A percentile compares a stretch with the other conserved stretches of the same genome.
These are phyloP conservation scores for Parmelia sp. DNA, from an alignment of 495 filamentous ascomycete species.

Conservation along the genomic window DNA sequence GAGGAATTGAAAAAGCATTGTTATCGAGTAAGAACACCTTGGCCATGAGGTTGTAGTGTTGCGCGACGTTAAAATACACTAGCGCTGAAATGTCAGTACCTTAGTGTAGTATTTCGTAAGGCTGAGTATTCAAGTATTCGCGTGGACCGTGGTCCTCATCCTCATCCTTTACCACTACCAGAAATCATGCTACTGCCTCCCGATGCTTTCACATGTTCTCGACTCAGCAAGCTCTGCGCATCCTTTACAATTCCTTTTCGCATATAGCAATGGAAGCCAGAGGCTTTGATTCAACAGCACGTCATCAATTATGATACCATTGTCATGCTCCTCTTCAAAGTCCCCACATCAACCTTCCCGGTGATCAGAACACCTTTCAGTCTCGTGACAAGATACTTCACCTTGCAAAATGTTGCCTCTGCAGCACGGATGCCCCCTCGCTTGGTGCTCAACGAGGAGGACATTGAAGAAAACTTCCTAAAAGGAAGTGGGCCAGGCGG, in stretches of 20 bases:
- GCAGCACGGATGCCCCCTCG: conserved; percentile 66
- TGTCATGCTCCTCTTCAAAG: not conserved
- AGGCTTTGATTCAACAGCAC: not conserved
- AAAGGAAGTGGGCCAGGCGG: conserved; percentile 91
- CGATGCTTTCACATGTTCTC: too few relatives aligned
- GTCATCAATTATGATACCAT: not conserved
- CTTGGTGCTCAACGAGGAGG: conserved; percentile 64
- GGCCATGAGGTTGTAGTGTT: too few relatives aligned
- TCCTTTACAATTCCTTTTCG: not conserved
- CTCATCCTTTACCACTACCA: not conserved
- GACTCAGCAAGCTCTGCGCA: too few relatives aligned
- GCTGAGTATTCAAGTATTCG: too few relatives aligned
- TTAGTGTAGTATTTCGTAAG: too few relatives aligned
- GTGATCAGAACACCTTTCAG: not conserved
- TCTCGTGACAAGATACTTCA: not conserved
- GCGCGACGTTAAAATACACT: too few relatives aligned
- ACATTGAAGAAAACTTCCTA: conserved; percentile 77
- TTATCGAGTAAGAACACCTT: too few relatives aligned
- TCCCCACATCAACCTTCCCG: not conserved
- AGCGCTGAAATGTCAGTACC: too few relatives aligned
- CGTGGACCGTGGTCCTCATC: too few relatives aligned
- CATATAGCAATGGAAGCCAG: not conserved
- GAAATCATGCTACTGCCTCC: too few relatives aligned
- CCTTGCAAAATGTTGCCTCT: not conserved
- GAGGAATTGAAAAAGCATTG: too few relatives aligned